Conservation (phyloP, 176 grass and related monocot genomes). For the Saccharum officinarum region DNA sequence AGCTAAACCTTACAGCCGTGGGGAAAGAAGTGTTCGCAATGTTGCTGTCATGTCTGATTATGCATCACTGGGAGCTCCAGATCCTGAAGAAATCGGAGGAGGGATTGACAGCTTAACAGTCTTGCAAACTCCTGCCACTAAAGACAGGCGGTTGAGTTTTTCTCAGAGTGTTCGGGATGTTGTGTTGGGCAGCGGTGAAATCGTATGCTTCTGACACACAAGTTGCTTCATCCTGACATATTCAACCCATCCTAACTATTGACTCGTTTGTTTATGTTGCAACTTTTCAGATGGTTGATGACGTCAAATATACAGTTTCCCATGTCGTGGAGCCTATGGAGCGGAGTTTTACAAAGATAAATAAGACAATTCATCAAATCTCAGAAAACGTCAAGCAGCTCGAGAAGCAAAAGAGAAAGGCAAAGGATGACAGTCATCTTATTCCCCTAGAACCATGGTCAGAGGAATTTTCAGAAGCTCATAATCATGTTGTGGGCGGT, state of each 20-base stretch:
- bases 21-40: conserved; percentile 77
- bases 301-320: conserved; percentile 94
- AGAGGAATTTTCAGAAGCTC: conserved; percentile 77
- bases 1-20: conserved; percentile 72
- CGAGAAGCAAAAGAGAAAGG: conserved; percentile 79
- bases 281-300: conserved; percentile 84
- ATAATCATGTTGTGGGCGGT: conserved; percentile 60
- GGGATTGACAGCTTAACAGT: conserved; percentile 71
- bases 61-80: conserved; percentile 78
- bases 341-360: conserved; percentile 75
- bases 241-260: neutral
- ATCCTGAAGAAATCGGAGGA: conserved; percentile 83
- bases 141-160: conserved; percentile 72
- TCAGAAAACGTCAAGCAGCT: conserved; percentile 90
- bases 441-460: conserved; percentile 77
- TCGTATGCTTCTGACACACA: conserved; percentile 53
- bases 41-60: conserved; percentile 95
- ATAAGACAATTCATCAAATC: conserved; percentile 79
- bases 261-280: neutral
- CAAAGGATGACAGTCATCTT: conserved; percentile 90
- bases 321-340: conserved; percentile 94
- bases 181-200: conserved; percentile 89
- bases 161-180: conserved; percentile 92
- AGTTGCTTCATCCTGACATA: conserved; percentile 21
- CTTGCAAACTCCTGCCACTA: conserved; percentile 52